Evolutionary conservation across 306 rosid species (phyloP), one percentile per base, ranked within the genome.

Genomic region (Rosa chinensis): DNA sequence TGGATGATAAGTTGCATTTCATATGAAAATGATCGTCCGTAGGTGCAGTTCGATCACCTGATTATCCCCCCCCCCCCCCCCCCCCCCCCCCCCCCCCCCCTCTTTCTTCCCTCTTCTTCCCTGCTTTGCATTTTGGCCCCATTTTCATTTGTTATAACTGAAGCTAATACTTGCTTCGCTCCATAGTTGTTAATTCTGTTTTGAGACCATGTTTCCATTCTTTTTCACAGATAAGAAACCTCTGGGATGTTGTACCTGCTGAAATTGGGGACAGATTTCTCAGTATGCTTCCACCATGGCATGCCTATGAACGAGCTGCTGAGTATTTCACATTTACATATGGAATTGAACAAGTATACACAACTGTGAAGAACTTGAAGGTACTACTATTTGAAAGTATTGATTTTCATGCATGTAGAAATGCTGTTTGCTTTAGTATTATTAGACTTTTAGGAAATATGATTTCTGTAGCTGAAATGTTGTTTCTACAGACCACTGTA

Each of bases 261-360:
- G 82, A 84, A 86, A 77, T 61, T 71, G 97, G 97, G 78, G 97
- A 95, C 88, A 91, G 90, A 88, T 89, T 92, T 86, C 84, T 95
- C 85, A 92, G 93, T 83, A 91, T 95, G 93, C 87, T 95, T 84
- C 98, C 99, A 75, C 87, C 99, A 56, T 95, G 99, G 99, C 99
- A 95, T 81, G 98, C 98, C 11, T 95, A 95, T 67, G 99, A 95
- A 85, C 89, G 99, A 74, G 97, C 97, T 79, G 64, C 79, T 67
- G 99, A 91, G 87, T 95, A 95, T 91, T 95, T 95, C 82, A 86
- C 82, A 66, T 91, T 95, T 82, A 85, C 98, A 5, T 16, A 35
- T 16, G 99, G 99, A 78, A 63, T 66, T 70, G 97, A 91, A 89
- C 98, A 95, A 82, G 89, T 90, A 28, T 95, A 95, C 87, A 87